Evolutionary conservation across 495 filamentous ascomycete genomes (phyloP).

Genomic region (Beverwykella pulmonaria): DNA sequence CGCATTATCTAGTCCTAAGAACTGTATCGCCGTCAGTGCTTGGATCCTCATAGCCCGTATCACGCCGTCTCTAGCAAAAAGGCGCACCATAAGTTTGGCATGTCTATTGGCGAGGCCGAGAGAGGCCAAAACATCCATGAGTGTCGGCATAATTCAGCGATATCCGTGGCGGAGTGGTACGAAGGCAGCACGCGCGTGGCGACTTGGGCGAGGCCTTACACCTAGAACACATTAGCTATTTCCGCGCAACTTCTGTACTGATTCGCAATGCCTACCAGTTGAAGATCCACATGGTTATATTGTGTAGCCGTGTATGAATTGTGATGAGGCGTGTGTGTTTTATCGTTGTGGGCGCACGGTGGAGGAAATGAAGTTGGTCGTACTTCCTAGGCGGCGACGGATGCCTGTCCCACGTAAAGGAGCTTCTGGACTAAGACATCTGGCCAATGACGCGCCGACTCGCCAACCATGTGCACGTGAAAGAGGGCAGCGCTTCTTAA

Average conservation of each 20-base stretch:
- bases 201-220: constrained; percentile 20
- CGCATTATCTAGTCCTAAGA: constrained; percentile 90
- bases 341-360: no score
- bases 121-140: constrained; percentile 88
- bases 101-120: constrained; percentile 89
- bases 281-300: constrained; percentile 84
- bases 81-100: constrained; percentile 23
- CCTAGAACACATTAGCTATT: constrained; percentile 7
- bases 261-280: constrained; percentile 79
- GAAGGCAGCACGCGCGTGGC: background rate
- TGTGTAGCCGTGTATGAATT: background rate
- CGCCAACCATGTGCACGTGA: no score
- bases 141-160: constrained; percentile 52
- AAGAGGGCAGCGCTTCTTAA: background rate
- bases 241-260: constrained; percentile 17
- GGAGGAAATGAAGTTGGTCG: background rate
- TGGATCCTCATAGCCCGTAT: no score
- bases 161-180: background rate
- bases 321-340: background rate
- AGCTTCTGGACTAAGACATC: no score
- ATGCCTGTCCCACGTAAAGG: no score
- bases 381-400: no score
- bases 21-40: constrained; percentile 64
- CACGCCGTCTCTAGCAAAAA: no score
- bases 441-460: no score